A percentile compares a stretch with the other conserved stretches of the same genome.
Evolutionary conservation across 2,329 filamentous ascomycete species (phyloP).

Genomic region (Pseudocercospora musae): DNA sequence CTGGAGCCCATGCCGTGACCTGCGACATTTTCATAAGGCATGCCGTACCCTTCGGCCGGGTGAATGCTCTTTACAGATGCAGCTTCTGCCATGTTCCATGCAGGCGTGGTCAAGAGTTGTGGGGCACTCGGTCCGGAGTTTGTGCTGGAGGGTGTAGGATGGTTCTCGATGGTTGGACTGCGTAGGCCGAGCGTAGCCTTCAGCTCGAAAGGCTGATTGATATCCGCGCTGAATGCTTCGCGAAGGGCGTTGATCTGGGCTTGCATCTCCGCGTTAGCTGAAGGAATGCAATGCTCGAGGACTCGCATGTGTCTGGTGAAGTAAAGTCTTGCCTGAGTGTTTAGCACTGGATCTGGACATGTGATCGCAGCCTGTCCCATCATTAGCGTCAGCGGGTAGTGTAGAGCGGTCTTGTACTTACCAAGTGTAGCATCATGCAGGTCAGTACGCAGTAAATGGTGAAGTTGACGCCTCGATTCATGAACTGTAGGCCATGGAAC

Average conservation of each 20-base stretch:
- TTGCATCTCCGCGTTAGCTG: constrained; percentile 83
- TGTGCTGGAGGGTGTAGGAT: constrained; percentile 21
- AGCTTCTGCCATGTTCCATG: constrained; percentile 25
- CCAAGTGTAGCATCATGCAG: constrained; percentile 88
- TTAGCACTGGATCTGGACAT: constrained; percentile 85
- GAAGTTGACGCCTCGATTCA: constrained; percentile 93
- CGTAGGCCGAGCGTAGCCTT: constrained; percentile 69
- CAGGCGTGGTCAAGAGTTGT: constrained; percentile 9
- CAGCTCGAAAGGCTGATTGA: constrained; percentile 78
- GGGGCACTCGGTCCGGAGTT: constrained; percentile 12
- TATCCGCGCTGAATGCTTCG: constrained; percentile 86
- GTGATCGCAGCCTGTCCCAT: constrained; percentile 71
- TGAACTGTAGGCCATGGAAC: constrained; percentile 76
- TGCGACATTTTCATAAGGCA: constrained; percentile 22
- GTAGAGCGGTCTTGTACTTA: constrained; percentile 49
- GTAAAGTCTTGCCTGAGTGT: constrained; percentile 78
- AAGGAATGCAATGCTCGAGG: constrained; percentile 75
- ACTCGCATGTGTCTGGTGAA: constrained; percentile 94
- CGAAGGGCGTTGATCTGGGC: constrained; percentile 85
- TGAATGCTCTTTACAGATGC: constrained; percentile 25
- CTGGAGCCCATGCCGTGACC: constrained; percentile 15
- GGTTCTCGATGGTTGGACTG: constrained; percentile 61
- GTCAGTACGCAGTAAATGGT: constrained; percentile 89
- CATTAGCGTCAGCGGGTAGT: background rate
- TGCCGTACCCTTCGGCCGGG: constrained; percentile 23